These are phyloP conservation scores for Nicotiana knightiana DNA, from an alignment of 257 asterid genomes.

Conservation along the genomic window DNA sequence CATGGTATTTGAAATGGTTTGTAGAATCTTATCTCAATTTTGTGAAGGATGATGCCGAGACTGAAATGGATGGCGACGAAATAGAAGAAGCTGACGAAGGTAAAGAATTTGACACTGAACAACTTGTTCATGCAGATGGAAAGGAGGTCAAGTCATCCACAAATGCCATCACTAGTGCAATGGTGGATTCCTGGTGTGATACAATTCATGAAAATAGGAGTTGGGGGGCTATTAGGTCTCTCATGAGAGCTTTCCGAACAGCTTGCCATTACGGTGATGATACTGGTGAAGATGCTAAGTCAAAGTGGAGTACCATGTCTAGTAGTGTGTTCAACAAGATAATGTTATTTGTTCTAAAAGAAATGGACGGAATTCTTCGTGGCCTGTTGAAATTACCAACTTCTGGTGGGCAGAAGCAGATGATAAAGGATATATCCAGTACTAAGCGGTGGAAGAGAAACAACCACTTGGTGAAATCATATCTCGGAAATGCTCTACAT, in stretches of 20 bases:
- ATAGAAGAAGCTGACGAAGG: constrained; percentile 21
- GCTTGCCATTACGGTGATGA: constrained; percentile 98
- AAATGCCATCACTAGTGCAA: constrained; percentile 60
- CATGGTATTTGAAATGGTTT: constrained; percentile 9
- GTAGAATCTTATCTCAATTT: constrained; percentile 10
- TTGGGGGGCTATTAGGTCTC: constrained; percentile 67
- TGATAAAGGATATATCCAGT: constrained; percentile 42
- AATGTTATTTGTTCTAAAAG: constrained; percentile 75
- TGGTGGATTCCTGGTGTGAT: constrained; percentile 82
- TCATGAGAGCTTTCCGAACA: constrained; percentile 70
- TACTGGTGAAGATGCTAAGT: constrained; percentile 45
- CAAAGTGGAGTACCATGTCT: constrained; percentile 69
- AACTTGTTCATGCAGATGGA: constrained; percentile 24
- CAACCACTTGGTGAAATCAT: constrained; percentile 83
- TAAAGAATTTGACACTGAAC: constrained; percentile 27
- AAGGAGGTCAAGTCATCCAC: constrained; percentile 37
- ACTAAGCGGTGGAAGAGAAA: constrained; percentile 74
- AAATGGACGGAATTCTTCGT: constrained; percentile 88
- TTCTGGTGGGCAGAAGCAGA: constrained; percentile 70
- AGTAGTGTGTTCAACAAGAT: constrained; percentile 80
- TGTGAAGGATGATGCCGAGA: constrained; percentile 39
- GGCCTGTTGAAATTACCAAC: constrained; percentile 54
- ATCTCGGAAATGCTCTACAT: constrained; percentile 88
- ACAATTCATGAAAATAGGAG: constrained; percentile 49
- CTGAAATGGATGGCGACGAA: constrained; percentile 5